Conservation (phyloP, 345 rosid genomes). For the Nephelium lappaceum region DNA sequence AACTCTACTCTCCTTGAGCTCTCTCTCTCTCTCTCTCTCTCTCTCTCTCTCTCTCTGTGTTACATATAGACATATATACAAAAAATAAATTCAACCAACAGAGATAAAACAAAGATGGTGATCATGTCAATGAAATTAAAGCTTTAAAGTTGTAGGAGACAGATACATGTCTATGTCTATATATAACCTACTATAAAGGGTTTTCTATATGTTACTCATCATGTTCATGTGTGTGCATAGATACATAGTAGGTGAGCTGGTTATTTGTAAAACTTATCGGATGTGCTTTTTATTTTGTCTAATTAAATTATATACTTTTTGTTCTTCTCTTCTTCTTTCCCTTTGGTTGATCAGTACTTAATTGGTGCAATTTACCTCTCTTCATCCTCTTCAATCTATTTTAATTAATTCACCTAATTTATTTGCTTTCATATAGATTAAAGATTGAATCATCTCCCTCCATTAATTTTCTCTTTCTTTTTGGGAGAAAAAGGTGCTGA, state of each 20-base stretch:
- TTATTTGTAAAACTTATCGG: not conserved
- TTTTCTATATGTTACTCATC: no score
- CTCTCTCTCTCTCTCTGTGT: no score
- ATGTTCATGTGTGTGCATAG: not conserved
- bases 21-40: not conserved
- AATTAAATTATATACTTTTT: no score
- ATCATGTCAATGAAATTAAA: not conserved
- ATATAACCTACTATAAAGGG: not conserved
- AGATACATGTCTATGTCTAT: not conserved
- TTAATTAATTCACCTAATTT: no score
- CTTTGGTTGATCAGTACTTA: no score
- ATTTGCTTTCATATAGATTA: no score
- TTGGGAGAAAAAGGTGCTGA: not conserved
- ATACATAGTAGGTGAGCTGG: not conserved
- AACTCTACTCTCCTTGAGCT: slow-evolving; percentile 38
- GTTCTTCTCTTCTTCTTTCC: no score
- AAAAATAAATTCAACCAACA: slow-evolving; percentile 4
- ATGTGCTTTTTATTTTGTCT: not conserved
- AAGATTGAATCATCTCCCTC: not conserved
- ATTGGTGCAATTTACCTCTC: no score
- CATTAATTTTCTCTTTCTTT: not conserved
- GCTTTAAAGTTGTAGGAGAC: not conserved
- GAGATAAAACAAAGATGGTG: not conserved
- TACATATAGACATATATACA: not conserved
- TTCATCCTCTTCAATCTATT: no score